Conservation (phyloP, 2,329 filamentous ascomycete genomes). For the Aspergillus candidus region DNA sequence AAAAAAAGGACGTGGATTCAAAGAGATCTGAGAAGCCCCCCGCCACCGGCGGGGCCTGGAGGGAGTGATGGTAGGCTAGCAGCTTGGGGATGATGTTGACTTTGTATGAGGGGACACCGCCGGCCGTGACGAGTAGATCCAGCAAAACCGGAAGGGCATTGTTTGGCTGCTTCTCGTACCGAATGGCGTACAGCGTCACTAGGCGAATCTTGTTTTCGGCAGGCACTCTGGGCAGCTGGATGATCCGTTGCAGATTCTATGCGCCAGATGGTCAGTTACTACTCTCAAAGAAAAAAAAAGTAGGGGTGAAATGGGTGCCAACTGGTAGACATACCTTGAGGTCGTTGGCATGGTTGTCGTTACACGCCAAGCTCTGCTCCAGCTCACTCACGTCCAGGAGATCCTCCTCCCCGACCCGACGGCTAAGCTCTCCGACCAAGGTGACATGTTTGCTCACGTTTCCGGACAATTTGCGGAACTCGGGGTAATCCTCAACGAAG, state of each 20-base stretch:
- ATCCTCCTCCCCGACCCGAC: slow-evolving; percentile 76
- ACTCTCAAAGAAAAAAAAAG: background rate
- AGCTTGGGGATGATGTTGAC: slow-evolving; percentile 78
- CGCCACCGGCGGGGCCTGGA: slow-evolving; percentile 70
- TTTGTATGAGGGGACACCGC: slow-evolving; percentile 68
- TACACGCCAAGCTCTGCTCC: slow-evolving; percentile 93
- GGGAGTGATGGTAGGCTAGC: slow-evolving; percentile 75
- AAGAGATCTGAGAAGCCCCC: slow-evolving; percentile 87
- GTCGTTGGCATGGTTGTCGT: slow-evolving; percentile 86
- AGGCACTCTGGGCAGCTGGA: slow-evolving; percentile 71
- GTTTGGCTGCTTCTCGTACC: slow-evolving; percentile 80
- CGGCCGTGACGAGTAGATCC: slow-evolving; percentile 77
- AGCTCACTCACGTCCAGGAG: slow-evolving; percentile 95
- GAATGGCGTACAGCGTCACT: slow-evolving; percentile 88
- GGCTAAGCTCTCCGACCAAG: slow-evolving; percentile 84
- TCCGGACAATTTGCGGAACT: slow-evolving; percentile 92
- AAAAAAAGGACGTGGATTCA: slow-evolving; percentile 85
- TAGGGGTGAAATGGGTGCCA: background rate
- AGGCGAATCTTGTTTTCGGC: slow-evolving; percentile 79
- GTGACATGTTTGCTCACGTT: slow-evolving; percentile 99
- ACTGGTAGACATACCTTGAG: slow-evolving; percentile 60
- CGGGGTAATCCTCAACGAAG: slow-evolving; percentile 97
- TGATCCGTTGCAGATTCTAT: slow-evolving; percentile 76
- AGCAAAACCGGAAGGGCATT: slow-evolving; percentile 79
- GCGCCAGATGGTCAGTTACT: no score